Percentiles rank a stretch among this genome's conserved stretches.
Conservation (phyloP, 1,139 yeast species). For the Kluyveromyces sp. region DNA sequence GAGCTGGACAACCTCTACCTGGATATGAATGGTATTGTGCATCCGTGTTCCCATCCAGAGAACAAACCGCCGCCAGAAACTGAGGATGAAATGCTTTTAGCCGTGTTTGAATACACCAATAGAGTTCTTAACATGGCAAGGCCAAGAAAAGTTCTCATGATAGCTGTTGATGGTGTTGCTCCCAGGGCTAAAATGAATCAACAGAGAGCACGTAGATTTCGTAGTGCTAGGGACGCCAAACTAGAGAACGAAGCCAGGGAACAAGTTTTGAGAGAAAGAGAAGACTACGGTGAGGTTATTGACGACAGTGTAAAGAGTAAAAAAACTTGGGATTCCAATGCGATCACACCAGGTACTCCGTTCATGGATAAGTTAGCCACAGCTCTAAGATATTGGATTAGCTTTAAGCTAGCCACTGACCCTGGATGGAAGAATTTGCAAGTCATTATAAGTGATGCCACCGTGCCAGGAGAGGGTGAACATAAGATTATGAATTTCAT, state of each 20-base stretch:
- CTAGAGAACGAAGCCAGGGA: slow-evolving; percentile 58
- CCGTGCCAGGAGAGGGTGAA: slow-evolving; percentile 99
- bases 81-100: slow-evolving; percentile 92
- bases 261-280: slow-evolving; percentile 43
- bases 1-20: slow-evolving; percentile 85
- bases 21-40: slow-evolving; percentile 97
- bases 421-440: slow-evolving; percentile 85
- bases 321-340: slow-evolving; percentile 74
- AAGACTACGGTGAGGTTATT: slow-evolving; percentile 52
- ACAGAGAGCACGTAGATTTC: slow-evolving; percentile 93
- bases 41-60: slow-evolving; percentile 96
- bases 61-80: slow-evolving; percentile 89
- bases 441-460: slow-evolving; percentile 86
- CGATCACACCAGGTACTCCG: slow-evolving; percentile 98
- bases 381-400: slow-evolving; percentile 82
- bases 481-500: slow-evolving; percentile 96
- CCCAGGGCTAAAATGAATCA: slow-evolving; percentile 99
- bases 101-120: slow-evolving; percentile 82
- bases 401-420: slow-evolving; percentile 83
- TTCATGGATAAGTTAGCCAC: slow-evolving; percentile 89
- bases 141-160: slow-evolving; percentile 84
- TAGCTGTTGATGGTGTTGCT: slow-evolving; percentile 99
- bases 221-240: slow-evolving; percentile 93
- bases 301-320: slow-evolving; percentile 50
- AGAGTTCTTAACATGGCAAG: slow-evolving; percentile 88